Evolutionary conservation across 1,284 basidiomycete species (phyloP).

Genomic region (Agroathelia rolfsii): DNA sequence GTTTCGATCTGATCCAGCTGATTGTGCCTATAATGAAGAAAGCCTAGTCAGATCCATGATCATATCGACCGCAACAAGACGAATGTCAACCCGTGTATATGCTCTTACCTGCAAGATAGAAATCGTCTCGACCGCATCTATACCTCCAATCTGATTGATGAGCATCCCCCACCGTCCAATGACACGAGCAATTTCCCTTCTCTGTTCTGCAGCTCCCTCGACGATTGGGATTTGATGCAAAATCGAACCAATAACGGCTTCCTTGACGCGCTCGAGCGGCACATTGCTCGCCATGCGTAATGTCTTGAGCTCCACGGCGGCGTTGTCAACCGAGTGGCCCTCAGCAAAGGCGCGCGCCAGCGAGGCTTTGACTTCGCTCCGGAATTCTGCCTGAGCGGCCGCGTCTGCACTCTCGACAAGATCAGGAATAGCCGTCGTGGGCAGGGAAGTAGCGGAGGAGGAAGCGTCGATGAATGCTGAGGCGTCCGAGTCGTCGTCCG

Average conservation of each 20-base stretch:
- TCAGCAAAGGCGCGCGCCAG: constrained; percentile 87
- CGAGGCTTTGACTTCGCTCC: constrained; percentile 66
- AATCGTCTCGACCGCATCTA: constrained; percentile 67
- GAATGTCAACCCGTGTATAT: not conserved
- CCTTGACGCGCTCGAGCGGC: constrained; percentile 64
- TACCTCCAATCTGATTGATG: constrained; percentile 65
- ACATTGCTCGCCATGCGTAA: constrained; percentile 92
- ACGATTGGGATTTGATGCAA: constrained; percentile 57
- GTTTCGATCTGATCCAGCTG: constrained; percentile 48
- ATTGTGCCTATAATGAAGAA: constrained; percentile 39
- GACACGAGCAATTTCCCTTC: constrained; percentile 48
- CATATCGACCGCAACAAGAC: constrained; percentile 1
- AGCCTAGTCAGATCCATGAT: constrained; percentile 5
- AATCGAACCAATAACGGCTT: constrained; percentile 67
- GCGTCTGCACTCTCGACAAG: constrained; percentile 26
- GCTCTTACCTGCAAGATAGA: constrained; percentile 53
- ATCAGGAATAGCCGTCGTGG: constrained; percentile 21
- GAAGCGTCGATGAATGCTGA: constrained; percentile 24
- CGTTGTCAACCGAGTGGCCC: constrained; percentile 84
- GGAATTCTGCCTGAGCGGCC: constrained; percentile 64
- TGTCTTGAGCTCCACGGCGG: constrained; percentile 87
- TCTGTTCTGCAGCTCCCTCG: constrained; percentile 41
- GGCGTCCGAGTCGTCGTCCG: constrained; percentile 26
- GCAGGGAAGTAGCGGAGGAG: constrained; percentile 30
- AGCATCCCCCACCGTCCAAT: constrained; percentile 63